These are phyloP conservation scores for Leccinum griseonigrum DNA, from an alignment of 1,284 basidiomycete species.

Conservation along the genomic window DNA sequence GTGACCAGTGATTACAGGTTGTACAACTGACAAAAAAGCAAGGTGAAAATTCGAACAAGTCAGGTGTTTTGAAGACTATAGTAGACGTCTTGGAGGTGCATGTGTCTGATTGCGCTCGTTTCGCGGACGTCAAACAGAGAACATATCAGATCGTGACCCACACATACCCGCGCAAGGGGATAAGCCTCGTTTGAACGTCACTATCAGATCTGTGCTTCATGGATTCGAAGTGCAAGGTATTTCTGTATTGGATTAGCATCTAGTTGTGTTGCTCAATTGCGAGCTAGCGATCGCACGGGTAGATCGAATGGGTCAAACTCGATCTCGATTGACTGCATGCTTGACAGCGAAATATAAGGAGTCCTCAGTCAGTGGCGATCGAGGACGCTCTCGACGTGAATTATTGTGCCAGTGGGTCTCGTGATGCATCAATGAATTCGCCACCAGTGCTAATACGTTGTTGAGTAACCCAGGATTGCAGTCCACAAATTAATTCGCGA, in stretches of 20 bases:
- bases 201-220: conserved; percentile 54
- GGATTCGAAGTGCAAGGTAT: conserved; percentile 78
- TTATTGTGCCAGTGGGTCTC: too few species aligned
- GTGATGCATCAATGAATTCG: too few species aligned
- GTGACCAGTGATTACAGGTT: conserved; percentile 40
- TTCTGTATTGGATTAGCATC: background rate
- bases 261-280: conserved; percentile 1
- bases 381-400: too few species aligned
- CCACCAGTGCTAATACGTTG: too few species aligned
- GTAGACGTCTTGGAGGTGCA: conserved; percentile 67
- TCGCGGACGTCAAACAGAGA: too few species aligned
- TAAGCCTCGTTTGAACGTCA: conserved; percentile 77
- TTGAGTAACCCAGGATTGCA: too few species aligned
- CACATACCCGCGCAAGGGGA: conserved; percentile 33
- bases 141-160: too few species aligned
- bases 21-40: conserved; percentile 54
- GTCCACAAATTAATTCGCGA: too few species aligned
- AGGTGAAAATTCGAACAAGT: conserved; percentile 51
- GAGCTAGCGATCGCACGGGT: conserved; percentile 72
- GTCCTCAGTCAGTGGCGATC: too few species aligned
- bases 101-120: conserved; percentile 38
- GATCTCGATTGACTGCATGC: conserved; percentile 8
- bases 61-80: conserved; percentile 66
- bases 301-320: conserved; percentile 73
- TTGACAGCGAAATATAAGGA: too few species aligned